Evolutionary conservation across 1,284 basidiomycete genomes (phyloP), one percentile per base, ranked within the genome.

Genomic region (Apiotrichum sp.): DNA sequence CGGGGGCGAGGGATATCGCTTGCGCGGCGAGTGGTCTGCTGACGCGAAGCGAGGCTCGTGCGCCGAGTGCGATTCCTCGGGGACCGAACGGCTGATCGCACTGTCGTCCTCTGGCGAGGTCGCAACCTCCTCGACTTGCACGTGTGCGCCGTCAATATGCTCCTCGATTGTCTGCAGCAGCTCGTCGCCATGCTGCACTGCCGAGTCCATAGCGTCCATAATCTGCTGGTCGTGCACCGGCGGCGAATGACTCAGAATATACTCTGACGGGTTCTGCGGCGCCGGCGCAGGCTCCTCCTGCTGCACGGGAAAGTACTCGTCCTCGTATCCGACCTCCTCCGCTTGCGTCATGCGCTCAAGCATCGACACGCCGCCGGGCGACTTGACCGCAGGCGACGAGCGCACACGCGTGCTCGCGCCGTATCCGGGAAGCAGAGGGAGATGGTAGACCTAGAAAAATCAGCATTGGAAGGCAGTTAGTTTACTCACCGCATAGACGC

Each of bases 371-470:
- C 80, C 83, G n/a, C 79, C 75, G 4, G 82, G 80, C 4, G 80
- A 80, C 64, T 81, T 81, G 22, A 84, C 80, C 7, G 85, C 83
- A 2, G 82, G 85, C 0, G 90, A 91, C 0, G 88, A 91, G 5
- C 93, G 85, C 16, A 97, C 80, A 58, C 89, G 89, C 6, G 88
- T 85, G 39, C 85, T 83, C 1, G 87, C 86, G 0, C 88, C 88
- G 68, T 97, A 97, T 0, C 93, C 93, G 4, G 93, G 90, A 4
- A 97, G 80, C 1, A 97, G 79, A 0, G 93, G 93, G 1, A 95
- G 82, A 69, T 92, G 88, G 68, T 97, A 97, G 76, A 91, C 86
- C 89, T 88, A 43, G 53, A 7, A 33, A n/a, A 39, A 44, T 32
- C 16, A 10, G n/a, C 32, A 39, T n/a, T n/a, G n/a, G n/a, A n/a